A percentile compares a stretch with the other conserved stretches of the same genome.
phyloP scores from a whole-genome alignment of 768 basidiomycete genomes.

The Suillus variegatus region DNA sequence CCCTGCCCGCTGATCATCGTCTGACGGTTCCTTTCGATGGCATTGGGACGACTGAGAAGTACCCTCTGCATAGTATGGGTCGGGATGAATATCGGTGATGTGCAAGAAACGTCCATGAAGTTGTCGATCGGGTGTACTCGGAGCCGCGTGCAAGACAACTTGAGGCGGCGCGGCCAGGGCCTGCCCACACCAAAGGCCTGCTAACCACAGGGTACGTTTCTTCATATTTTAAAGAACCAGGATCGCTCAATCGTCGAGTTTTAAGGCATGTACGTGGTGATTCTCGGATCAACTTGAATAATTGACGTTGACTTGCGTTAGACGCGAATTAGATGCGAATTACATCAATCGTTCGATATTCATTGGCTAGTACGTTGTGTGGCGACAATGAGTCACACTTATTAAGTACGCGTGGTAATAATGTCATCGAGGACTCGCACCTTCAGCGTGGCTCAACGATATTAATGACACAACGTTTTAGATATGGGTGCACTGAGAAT shows the following conservation, averaged over 20 bases:
- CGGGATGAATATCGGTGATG: constrained; percentile 85
- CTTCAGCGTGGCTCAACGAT: not conserved
- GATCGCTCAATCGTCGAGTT: not conserved
- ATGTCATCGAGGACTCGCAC: not conserved
- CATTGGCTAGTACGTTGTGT: no score
- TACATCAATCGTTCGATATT: no score
- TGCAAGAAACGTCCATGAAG: constrained; percentile 77
- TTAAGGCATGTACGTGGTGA: not conserved
- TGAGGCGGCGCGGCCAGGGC: constrained; percentile 41
- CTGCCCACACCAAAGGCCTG: constrained; percentile 10
- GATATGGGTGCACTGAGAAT: not conserved
- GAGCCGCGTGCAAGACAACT: constrained; percentile 34
- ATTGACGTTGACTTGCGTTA: not conserved
- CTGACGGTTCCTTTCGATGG: constrained; percentile 54
- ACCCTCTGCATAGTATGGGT: constrained; percentile 58
- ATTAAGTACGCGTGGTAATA: not conserved
- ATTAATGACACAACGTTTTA: not conserved
- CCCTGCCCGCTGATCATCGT: constrained; percentile 55
- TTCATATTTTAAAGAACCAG: not conserved
- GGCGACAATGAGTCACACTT: no score
- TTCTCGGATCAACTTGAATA: not conserved
- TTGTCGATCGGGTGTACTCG: constrained; percentile 32
- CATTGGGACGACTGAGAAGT: constrained; percentile 64
- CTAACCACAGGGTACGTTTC: constrained; percentile 1
- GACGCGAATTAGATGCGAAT: not conserved